Evolutionary conservation across 202 grass and related monocot genomes (phyloP).

Genomic region (Cymbopogon flexuosus): DNA sequence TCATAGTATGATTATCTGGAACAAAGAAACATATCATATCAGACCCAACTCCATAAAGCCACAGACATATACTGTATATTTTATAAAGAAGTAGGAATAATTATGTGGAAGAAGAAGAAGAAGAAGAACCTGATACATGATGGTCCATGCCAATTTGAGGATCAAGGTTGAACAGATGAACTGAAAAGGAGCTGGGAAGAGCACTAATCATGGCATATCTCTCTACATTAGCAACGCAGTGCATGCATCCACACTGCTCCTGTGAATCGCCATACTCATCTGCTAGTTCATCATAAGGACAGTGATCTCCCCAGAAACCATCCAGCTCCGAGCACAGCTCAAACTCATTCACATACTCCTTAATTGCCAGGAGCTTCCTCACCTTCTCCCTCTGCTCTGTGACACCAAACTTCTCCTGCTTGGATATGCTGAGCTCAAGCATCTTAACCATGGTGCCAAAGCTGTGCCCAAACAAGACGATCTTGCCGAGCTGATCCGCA

Average conservation of each 20-base stretch:
- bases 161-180: not conserved
- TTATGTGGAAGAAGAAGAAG: too few species aligned
- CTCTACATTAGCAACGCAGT: not conserved
- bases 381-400: conserved; percentile 13
- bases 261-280: not conserved
- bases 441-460: not conserved
- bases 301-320: too few species aligned
- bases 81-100: too few species aligned
- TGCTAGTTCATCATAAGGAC: too few species aligned
- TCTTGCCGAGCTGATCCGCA: not conserved
- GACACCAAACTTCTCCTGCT: conserved; percentile 23
- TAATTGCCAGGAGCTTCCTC: not conserved
- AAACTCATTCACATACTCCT: not conserved
- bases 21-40: too few species aligned
- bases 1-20: too few species aligned
- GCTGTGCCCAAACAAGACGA: not conserved
- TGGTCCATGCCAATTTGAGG: not conserved
- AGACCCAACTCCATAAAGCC: too few species aligned
- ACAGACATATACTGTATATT: too few species aligned
- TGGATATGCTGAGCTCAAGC: not conserved
- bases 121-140: too few species aligned
- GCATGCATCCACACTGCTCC: not conserved
- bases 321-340: too few species aligned
- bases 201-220: not conserved
- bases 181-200: not conserved